These are phyloP conservation scores for Beauveria rudraprayagi DNA, from an alignment of 2,329 filamentous ascomycete species.

Conservation along the genomic window DNA sequence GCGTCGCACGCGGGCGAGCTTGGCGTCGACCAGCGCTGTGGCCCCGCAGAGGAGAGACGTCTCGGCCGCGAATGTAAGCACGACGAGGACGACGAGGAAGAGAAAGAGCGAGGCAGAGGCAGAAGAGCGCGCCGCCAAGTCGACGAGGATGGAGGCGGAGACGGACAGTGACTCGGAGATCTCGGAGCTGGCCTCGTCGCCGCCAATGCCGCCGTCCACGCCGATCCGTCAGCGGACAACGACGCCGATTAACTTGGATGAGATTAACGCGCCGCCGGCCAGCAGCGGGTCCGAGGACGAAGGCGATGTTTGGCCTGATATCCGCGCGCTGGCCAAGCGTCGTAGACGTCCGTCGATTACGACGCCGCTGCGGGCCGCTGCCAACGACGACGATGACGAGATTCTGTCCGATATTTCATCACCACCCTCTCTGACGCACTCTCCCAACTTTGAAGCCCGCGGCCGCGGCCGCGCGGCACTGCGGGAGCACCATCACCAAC, in stretches of 20 bases:
- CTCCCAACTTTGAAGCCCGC: conserved; percentile 43
- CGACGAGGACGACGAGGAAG: conserved; percentile 40
- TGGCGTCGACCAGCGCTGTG: conserved; percentile 12
- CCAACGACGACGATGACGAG: conserved; percentile 19
- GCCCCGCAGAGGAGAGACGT: conserved; percentile 10
- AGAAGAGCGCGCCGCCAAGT: conserved; percentile 5
- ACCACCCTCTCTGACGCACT: conserved; percentile 59
- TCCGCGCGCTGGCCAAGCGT: conserved; percentile 41
- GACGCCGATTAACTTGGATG: conserved; percentile 40
- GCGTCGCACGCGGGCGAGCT: conserved; percentile 31
- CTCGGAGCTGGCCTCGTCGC: conserved; percentile 32
- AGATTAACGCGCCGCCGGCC: conserved; percentile 46
- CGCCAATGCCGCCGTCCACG: conserved; percentile 22
- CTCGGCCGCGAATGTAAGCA: conserved; percentile 22
- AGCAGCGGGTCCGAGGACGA: conserved; percentile 43
- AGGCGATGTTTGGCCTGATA: conserved; percentile 42
- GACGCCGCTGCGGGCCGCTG: conserved; percentile 30
- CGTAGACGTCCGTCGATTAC: conserved; percentile 30
- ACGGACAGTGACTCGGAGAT: conserved; percentile 30
- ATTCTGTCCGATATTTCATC: conserved; percentile 49
- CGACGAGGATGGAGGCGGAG: conserved; percentile 2
- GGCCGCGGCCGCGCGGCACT: conserved; percentile 22
- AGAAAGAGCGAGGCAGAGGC: conserved; percentile 42
- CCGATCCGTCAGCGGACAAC: conserved; percentile 23
- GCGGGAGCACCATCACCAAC: conserved; percentile 22